phyloP scores from a whole-genome alignment of 805 yeast genomes.

The Ogataea populi-albae region DNA sequence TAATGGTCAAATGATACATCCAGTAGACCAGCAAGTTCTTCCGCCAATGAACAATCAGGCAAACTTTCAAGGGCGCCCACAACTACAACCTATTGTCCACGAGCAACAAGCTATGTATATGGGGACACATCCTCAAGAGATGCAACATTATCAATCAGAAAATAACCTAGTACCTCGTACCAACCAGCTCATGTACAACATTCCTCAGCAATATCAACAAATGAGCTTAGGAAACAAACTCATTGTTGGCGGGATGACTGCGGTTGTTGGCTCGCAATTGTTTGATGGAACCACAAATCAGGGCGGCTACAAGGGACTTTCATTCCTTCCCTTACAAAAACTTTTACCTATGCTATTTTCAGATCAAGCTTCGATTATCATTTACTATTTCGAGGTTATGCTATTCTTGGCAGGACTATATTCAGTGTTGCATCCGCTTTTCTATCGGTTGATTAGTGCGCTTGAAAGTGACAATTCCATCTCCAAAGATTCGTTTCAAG shows the following conservation, averaged over 20 bases:
- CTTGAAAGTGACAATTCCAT: conserved; percentile 5
- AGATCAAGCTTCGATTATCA: conserved; percentile 12
- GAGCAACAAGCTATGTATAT: conserved; percentile 8
- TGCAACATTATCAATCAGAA: conserved; percentile 4
- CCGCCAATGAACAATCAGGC: background rate
- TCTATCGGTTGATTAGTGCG: conserved; percentile 1
- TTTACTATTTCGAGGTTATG: conserved; percentile 13
- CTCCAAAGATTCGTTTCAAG: background rate
- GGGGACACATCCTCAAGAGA: conserved; percentile 8
- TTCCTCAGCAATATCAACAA: conserved; percentile 4
- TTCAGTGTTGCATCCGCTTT: conserved; percentile 15
- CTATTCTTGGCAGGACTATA: conserved; percentile 23
- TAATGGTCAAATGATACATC: conserved; percentile 12
- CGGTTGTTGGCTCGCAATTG: conserved; percentile 32
- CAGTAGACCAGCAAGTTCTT: conserved; percentile 7
- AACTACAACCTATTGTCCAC: conserved; percentile 4
- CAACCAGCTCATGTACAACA: conserved; percentile 2
- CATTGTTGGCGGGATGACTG: conserved; percentile 34
- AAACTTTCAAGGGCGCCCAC: background rate
- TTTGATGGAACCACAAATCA: conserved; percentile 15
- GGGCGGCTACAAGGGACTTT: conserved; percentile 24
- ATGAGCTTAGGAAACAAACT: conserved; percentile 27
- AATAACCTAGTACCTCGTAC: background rate
- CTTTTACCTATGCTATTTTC: conserved; percentile 25
- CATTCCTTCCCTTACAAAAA: conserved; percentile 24